phyloP scores from a whole-genome alignment of 2,329 filamentous ascomycete genomes.

The Tolypocladium ovalisporum region DNA sequence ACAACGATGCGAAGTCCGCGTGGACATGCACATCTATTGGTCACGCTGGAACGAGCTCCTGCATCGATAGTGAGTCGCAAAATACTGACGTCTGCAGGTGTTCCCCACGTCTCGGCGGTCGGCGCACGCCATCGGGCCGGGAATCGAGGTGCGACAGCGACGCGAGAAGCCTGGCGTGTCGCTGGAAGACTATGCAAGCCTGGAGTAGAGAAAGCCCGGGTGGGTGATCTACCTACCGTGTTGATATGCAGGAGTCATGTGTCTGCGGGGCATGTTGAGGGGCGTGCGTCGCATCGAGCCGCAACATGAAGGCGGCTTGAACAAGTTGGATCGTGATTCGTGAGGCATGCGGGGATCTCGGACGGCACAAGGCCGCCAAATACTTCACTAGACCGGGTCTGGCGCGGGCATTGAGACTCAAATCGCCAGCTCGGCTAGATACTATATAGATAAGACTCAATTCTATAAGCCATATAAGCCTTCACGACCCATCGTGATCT shows the following conservation, averaged over 20 bases:
- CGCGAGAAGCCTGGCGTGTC: slow-evolving; percentile 45
- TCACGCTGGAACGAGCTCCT: background rate
- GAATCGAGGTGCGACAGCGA: slow-evolving; percentile 68
- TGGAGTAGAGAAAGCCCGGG: slow-evolving; percentile 40
- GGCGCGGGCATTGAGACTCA: background rate
- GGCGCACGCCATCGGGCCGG: slow-evolving; percentile 62
- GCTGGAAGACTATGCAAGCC: slow-evolving; percentile 53
- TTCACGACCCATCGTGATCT: background rate
- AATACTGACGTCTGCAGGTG: slow-evolving; percentile 26
- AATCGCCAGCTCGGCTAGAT: background rate
- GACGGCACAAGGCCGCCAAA: background rate
- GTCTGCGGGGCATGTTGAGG: background rate
- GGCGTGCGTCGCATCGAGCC: background rate
- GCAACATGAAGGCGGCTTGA: background rate
- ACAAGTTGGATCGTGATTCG: background rate
- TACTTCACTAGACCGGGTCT: background rate
- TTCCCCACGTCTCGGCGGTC: slow-evolving; percentile 50
- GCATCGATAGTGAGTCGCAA: slow-evolving; percentile 1
- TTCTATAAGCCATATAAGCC: background rate
- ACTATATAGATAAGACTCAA: background rate
- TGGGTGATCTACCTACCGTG: too few species aligned
- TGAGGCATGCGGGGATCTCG: background rate
- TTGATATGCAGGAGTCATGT: background rate
- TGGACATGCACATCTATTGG: too few species aligned
- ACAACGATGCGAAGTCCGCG: background rate